Base-by-base conservation (phyloP, 345 rosid genomes). In the Euphorbia pulcherrima region DNA sequence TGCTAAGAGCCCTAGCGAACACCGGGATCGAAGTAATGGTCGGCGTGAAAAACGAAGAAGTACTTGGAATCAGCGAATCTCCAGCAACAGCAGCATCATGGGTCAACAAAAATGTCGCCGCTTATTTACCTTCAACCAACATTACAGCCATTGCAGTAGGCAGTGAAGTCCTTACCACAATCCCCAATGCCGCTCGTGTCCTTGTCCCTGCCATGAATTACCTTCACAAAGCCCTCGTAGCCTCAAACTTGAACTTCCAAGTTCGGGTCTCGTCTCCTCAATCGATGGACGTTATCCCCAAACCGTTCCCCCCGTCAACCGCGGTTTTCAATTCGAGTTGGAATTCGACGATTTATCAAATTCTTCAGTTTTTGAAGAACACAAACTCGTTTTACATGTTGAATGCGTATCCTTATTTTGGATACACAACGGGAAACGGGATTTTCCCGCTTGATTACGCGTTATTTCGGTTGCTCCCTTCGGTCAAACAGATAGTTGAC, bases 121-220 rank as follows among this genome's bases (percentile, higher is more conserved):
- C 94, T 51, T 90, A 95, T 71, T 35, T 90, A 58, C 98, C 99
- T 71, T 78, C 87, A 3, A 95, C 99, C 55, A 95, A 92, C 66
- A 92, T 95, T 44, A 87, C 99, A 11, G 90, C 93, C 69, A 85
- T 95, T 72, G 92, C 97, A 8, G 98, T 95, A 40, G 99, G 99
- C 64, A 95, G 92, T 37, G 96, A 95, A 81, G 90, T 95, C 78
- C 90, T 92, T 60, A 82, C 97, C 57, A 14, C 84, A 29, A 62
- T 83, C 44, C 97, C 99, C 12, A 90, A 92, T 73, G 86, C 79
- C 56, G 97, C 93, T 1, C 77, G 92, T 0, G 80, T 88, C 70
- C 80, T 95, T 51, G 87, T 89, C 47, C 75, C 88, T 0, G 97
- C 99, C 68, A 83, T 95, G 81, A 85, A 90, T 69, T 77, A 87